These are phyloP conservation scores for Leptographium wingfieldii DNA, from an alignment of 2,329 filamentous ascomycete species.

Conservation along the genomic window DNA sequence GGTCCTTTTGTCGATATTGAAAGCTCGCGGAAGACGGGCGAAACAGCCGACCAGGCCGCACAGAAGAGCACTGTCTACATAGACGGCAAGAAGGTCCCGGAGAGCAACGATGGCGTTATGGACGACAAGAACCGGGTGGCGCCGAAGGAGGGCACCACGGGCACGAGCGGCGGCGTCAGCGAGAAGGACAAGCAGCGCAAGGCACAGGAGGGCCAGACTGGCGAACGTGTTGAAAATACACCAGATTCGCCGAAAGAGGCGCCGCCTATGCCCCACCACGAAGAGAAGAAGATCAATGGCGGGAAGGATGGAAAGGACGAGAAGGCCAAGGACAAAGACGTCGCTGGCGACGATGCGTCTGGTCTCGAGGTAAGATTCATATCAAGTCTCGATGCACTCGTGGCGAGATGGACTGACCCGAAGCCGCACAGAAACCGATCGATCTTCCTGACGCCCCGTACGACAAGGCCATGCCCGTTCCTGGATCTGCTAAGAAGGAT, in stretches of 20 bases:
- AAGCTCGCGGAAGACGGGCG: conserved; percentile 18
- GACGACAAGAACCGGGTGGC: conserved; percentile 66
- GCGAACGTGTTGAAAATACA: conserved; percentile 56
- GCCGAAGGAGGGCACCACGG: conserved; percentile 75
- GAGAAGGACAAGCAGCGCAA: conserved; percentile 72
- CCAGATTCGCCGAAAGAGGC: conserved; percentile 78
- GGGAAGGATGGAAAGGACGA: conserved; percentile 26
- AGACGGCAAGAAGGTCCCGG: conserved; percentile 48
- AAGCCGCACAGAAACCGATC: conserved; percentile 52
- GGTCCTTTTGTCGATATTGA: conserved; percentile 63
- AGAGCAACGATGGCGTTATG: conserved; percentile 75
- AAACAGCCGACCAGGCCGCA: conserved; percentile 31
- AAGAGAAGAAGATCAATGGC: conserved; percentile 53
- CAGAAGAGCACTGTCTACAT: conserved; percentile 40
- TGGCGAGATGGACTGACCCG: not conserved
- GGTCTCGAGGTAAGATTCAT: conserved; percentile 43
- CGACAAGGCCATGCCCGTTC: conserved; percentile 59
- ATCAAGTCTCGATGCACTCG: not conserved
- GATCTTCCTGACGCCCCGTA: conserved; percentile 70
- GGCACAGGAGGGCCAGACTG: conserved; percentile 51
- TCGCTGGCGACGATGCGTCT: conserved; percentile 24
- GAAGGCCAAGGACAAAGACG: conserved; percentile 24
- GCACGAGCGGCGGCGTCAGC: conserved; percentile 79
- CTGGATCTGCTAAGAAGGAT: conserved; percentile 51
- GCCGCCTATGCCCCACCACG: conserved; percentile 68